These are phyloP conservation scores for Xerophyta viscosa DNA, from an alignment of 106 monocot genomes.

Conservation along the genomic window DNA sequence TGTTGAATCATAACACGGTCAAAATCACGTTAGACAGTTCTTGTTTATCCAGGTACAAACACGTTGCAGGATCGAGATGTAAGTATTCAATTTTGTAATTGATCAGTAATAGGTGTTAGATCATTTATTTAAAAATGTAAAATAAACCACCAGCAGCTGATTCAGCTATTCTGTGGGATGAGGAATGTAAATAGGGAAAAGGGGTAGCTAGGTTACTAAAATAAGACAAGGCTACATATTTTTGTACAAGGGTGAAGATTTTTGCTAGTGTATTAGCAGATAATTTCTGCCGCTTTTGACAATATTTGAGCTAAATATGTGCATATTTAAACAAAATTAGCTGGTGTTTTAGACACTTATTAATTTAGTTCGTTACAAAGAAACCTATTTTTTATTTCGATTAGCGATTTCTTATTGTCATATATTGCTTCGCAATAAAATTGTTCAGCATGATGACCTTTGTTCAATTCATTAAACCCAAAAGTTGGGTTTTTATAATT, in stretches of 20 bases:
- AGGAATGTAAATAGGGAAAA: constrained; percentile 8
- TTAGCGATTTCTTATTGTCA: too few species aligned
- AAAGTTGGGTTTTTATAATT: too few species aligned
- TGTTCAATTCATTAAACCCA: too few species aligned
- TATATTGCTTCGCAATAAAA: too few species aligned
- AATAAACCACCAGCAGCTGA: constrained; percentile 15
- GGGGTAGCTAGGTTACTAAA: background rate
- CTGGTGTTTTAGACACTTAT: too few species aligned
- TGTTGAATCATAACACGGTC: constrained; percentile 10
- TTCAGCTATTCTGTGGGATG: constrained; percentile 2
- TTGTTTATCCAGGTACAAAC: background rate
- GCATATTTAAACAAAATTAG: too few species aligned
- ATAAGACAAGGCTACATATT: background rate
- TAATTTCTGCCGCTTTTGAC: too few species aligned
- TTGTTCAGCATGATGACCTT: too few species aligned
- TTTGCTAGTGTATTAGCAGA: background rate
- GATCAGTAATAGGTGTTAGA: constrained; percentile 1
- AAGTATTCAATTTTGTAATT: constrained; percentile 1
- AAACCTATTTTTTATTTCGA: too few species aligned
- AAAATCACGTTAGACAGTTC: background rate
- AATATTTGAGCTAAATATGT: too few species aligned
- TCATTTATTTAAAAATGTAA: background rate
- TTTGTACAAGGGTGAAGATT: background rate
- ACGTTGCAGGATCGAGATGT: background rate
- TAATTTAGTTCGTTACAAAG: too few species aligned